Conservation (phyloP, 2,329 filamentous ascomycete genomes). For the Penicillium crustosum region DNA sequence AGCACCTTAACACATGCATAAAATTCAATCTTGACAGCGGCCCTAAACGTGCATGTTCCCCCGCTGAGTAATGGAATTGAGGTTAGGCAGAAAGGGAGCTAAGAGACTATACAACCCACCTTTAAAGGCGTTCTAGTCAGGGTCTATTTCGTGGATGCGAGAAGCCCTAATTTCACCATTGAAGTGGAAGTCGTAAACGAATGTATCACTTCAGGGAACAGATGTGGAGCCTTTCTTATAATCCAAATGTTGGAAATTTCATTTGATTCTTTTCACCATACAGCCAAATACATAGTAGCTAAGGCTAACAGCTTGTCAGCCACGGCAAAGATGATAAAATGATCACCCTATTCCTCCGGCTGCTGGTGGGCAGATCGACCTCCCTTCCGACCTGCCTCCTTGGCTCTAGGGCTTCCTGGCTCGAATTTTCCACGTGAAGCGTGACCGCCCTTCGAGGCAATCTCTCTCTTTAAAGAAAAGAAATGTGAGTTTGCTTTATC, state of each 20-base stretch:
- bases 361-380: not conserved
- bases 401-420: conserved; percentile 53
- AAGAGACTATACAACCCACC: not conserved
- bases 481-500: not conserved
- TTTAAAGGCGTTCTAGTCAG: not conserved
- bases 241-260: not conserved
- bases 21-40: not conserved
- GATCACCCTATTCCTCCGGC: not conserved
- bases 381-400: conserved; percentile 57
- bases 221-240: not conserved
- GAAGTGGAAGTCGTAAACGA: not conserved
- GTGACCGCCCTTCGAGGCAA: conserved; percentile 57
- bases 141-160: not conserved
- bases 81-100: not conserved
- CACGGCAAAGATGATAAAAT: not conserved
- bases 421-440: conserved; percentile 57
- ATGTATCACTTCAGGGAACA: not conserved
- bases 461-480: conserved; percentile 37
- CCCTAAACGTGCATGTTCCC: too few species aligned
- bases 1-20: not conserved
- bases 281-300: not conserved
- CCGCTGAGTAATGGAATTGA: not conserved
- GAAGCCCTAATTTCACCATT: not conserved
- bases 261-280: not conserved
- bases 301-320: not conserved